Percentiles rank a stretch among this genome's conserved stretches.
Conservation (phyloP, 139 green algal species). For the Chlorella vulgaris region DNA sequence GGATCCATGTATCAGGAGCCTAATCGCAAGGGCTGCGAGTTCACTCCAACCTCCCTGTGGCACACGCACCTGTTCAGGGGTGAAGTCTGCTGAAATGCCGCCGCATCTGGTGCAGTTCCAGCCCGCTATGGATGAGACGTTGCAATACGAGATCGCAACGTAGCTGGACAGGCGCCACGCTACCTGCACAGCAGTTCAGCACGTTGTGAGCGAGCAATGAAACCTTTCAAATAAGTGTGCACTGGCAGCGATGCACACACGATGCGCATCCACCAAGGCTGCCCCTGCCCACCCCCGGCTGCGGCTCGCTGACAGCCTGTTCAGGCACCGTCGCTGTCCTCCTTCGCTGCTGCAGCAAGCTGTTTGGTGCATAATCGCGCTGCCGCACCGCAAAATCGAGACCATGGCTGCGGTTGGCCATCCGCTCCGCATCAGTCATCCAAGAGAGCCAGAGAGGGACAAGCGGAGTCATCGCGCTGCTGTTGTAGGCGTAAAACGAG, state of each 20-base stretch:
- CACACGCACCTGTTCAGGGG: neutral
- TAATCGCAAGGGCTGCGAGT: too few species aligned
- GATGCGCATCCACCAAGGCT: neutral
- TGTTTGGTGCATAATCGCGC: neutral
- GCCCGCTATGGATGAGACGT: slow-evolving; percentile 43
- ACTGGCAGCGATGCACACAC: neutral
- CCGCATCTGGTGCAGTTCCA: slow-evolving; percentile 83
- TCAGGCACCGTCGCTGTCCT: too few species aligned
- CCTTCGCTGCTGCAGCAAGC: too few species aligned
- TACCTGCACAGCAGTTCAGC: neutral
- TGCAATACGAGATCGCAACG: slow-evolving; percentile 74
- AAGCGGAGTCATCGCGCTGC: slow-evolving; percentile 31
- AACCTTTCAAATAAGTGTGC: too few species aligned
- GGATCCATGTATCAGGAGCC: too few species aligned
- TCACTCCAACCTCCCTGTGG: too few species aligned
- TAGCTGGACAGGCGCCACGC: slow-evolving; percentile 53
- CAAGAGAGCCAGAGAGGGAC: slow-evolving; percentile 35
- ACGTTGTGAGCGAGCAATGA: too few species aligned
- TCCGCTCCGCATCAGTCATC: slow-evolving; percentile 35
- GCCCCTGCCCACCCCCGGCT: too few species aligned
- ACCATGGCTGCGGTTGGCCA: slow-evolving; percentile 27
- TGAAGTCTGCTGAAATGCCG: slow-evolving; percentile 26
- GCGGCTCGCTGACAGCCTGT: too few species aligned
- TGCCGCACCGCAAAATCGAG: slow-evolving; percentile 50
- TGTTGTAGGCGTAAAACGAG: slow-evolving; percentile 29